Conservation (phyloP, 1,284 basidiomycete species). For the Naganishia sp. region DNA sequence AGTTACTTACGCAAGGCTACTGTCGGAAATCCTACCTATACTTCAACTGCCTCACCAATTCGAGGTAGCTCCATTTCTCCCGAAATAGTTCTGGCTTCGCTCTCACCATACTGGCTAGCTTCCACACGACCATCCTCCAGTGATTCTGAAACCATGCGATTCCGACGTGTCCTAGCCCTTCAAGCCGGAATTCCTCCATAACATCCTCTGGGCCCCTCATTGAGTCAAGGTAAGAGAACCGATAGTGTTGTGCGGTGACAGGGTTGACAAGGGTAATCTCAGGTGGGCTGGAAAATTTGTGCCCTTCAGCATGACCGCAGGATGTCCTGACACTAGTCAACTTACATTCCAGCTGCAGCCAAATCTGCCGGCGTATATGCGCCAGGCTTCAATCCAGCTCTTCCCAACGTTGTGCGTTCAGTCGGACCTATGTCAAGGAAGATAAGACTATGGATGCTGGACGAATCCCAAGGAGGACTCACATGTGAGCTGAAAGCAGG, state of each 20-base stretch:
- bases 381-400: constrained; percentile 25
- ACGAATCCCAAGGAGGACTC: not conserved
- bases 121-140: constrained; percentile 90
- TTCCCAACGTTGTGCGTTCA: constrained; percentile 11
- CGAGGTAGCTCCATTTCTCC: constrained; percentile 71
- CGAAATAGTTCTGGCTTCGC: constrained; percentile 67
- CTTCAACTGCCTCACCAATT: constrained; percentile 76
- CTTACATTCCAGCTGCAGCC: constrained; percentile 14
- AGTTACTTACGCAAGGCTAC: not conserved
- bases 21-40: constrained; percentile 66
- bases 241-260: constrained; percentile 63
- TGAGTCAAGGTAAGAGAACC: constrained; percentile 59
- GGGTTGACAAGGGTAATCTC: constrained; percentile 66
- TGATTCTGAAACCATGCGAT: constrained; percentile 84
- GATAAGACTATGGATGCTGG: not conserved
- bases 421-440: constrained; percentile 6
- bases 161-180: constrained; percentile 42
- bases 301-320: not conserved
- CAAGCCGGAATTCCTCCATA: constrained; percentile 36
- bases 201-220: constrained; percentile 37
- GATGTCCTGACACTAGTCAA: not conserved
- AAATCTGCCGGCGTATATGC: not conserved
- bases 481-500: constrained; percentile 10
- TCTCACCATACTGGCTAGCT: constrained; percentile 77
- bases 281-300: constrained; percentile 41